Conservation (phyloP, 805 yeast species). For the Ogataea trehalophila region DNA sequence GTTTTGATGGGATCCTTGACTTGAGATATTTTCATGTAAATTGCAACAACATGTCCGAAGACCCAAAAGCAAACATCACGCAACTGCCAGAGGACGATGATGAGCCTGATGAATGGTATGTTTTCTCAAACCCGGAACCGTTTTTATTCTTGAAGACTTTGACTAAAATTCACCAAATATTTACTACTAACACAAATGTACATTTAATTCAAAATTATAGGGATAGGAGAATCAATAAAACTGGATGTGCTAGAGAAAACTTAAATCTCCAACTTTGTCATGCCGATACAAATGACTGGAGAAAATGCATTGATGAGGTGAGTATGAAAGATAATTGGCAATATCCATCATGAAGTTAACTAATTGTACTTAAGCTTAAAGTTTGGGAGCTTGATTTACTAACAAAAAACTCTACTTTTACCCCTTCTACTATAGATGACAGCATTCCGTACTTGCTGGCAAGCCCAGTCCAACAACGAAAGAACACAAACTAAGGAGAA, state of each 20-base stretch:
- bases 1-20: too few relatives aligned
- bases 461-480: constrained; percentile 31
- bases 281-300: constrained; percentile 80
- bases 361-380: neutral
- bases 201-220: constrained; percentile 24
- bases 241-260: constrained; percentile 76
- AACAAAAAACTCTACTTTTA: neutral
- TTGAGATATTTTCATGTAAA: too few relatives aligned
- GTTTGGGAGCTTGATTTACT: neutral
- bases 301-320: constrained; percentile 63
- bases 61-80: neutral
- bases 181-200: neutral
- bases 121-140: neutral
- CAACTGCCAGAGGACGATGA: constrained; percentile 37
- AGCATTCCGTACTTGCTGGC: constrained; percentile 41
- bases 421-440: constrained; percentile 29
- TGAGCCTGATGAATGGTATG: constrained; percentile 67
- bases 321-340: constrained; percentile 15
- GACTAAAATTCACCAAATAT: neutral
- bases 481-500: constrained; percentile 36
- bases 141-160: neutral
- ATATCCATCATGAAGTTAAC: neutral
- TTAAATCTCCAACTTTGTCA: constrained; percentile 68
- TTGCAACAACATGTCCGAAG: constrained; percentile 2
- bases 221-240: constrained; percentile 67